Evolutionary conservation across 2,329 filamentous ascomycete genomes (phyloP), one percentile per base, ranked within the genome.

Genomic region (Hysterium pulicare): DNA sequence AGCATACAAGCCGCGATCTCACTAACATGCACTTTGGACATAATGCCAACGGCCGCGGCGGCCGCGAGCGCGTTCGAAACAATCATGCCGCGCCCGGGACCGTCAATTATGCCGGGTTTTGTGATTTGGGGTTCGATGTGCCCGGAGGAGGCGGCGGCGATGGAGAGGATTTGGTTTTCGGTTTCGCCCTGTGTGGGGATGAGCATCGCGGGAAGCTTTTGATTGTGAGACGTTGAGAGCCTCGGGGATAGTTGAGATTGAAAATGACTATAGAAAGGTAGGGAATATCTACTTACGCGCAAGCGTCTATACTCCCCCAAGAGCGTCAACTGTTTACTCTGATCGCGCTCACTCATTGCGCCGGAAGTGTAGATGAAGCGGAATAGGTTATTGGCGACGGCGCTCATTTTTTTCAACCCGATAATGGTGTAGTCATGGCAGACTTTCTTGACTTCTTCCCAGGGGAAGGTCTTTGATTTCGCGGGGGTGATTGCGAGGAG

Each of bases 321-420:
- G 11, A 46, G 31, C 13, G 24, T 22, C 2, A 42, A 30, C 4
- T 11, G 17, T 24, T 44, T 45, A 15, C 17, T 47, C 31, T 47
- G 44, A 30, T 49, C 44, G 21, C 44, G 45, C 22, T 49, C 47
- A 19, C 34, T 41, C 3, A 38, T 24, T 16, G 41, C 41, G 2
- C 47, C 44, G 17, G 41, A 42, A 20, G 47, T 47, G 31, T 49
- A 49, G 33, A 49, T 28, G 23, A 49, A 49, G 31, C 47, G 44
- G 23, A 47, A 45, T 3, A 38, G 44, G 5, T 42, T 41, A 21
- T 37, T 43, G 20, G 44, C 37, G 15, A 40, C 13, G 24, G 24
- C 8, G 13, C 24, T 34, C 17, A 47, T 38, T 11, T 17, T 37
- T 11, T 39, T 8, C n/a, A 47, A 31, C 20, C 41, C 45, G 13